phyloP scores from a whole-genome alignment of 1,284 basidiomycete genomes.

The Marasmius tenuissimus region DNA sequence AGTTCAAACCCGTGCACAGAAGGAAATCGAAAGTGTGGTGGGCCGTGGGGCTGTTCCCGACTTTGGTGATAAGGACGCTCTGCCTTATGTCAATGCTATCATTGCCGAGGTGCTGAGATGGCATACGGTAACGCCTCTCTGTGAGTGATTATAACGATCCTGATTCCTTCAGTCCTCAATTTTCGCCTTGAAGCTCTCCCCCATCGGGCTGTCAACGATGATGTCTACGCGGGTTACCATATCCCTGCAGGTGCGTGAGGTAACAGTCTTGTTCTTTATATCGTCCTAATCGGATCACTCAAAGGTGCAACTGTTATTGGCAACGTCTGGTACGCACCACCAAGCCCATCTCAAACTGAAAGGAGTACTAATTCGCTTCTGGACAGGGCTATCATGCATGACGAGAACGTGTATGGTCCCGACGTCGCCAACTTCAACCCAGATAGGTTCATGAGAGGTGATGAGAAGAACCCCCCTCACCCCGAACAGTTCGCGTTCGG shows the following conservation, averaged over 20 bases:
- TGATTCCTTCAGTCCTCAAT: background rate
- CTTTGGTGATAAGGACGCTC: constrained; percentile 28
- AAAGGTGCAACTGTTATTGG: background rate
- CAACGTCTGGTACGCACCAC: background rate
- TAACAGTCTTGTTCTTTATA: background rate
- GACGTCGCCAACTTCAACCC: background rate
- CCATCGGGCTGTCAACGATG: background rate
- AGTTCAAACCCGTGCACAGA: constrained; percentile 26
- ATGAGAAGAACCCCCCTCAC: background rate
- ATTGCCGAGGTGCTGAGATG: constrained; percentile 16
- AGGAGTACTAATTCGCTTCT: background rate
- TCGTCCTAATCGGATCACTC: too few relatives aligned
- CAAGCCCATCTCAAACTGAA: background rate
- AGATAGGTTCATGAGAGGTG: background rate
- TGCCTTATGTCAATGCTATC: constrained; percentile 32
- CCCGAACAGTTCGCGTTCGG: background rate
- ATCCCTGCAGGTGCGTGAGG: background rate
- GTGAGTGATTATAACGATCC: background rate
- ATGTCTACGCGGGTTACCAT: background rate
- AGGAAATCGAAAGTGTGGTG: constrained; percentile 32
- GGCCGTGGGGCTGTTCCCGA: constrained; percentile 31
- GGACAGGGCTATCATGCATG: background rate
- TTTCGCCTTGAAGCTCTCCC: background rate
- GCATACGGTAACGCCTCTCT: background rate
- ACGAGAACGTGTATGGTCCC: background rate